These are phyloP conservation scores for Skeletonema marinoi DNA, from an alignment of 108 stramenopile species.

Conservation along the genomic window DNA sequence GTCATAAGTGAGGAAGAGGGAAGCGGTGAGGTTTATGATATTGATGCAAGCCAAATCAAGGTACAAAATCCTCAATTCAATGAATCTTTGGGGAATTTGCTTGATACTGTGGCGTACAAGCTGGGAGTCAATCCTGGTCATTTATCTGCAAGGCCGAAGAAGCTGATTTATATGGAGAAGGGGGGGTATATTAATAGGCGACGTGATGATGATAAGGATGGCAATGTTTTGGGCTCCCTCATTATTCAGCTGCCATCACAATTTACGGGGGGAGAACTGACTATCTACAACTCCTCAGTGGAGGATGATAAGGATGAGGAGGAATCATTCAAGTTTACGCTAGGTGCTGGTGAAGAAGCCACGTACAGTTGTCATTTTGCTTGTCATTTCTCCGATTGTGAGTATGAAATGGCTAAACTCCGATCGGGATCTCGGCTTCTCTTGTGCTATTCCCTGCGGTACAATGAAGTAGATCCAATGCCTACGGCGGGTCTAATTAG, in stretches of 20 bases:
- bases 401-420: neutral
- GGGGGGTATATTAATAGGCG: neutral
- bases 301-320: slow-evolving; percentile 12
- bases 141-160: neutral
- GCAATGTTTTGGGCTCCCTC: neutral
- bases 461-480: neutral
- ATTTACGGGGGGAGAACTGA: slow-evolving; percentile 4
- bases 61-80: neutral
- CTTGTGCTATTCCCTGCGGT: neutral
- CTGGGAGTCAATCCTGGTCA: neutral
- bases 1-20: neutral
- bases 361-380: neutral
- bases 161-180: neutral
- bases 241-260: slow-evolving; percentile 5
- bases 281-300: neutral
- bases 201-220: neutral
- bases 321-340: neutral
- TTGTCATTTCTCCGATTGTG: neutral
- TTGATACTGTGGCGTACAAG: neutral
- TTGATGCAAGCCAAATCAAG: neutral
- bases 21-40: neutral
- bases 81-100: neutral
- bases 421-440: neutral
- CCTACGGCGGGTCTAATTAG: neutral
- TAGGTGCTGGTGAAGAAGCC: neutral